Evolutionary conservation across 2,329 filamentous ascomycete genomes (phyloP).

Genomic region (Apiospora rasikravindrae): DNA sequence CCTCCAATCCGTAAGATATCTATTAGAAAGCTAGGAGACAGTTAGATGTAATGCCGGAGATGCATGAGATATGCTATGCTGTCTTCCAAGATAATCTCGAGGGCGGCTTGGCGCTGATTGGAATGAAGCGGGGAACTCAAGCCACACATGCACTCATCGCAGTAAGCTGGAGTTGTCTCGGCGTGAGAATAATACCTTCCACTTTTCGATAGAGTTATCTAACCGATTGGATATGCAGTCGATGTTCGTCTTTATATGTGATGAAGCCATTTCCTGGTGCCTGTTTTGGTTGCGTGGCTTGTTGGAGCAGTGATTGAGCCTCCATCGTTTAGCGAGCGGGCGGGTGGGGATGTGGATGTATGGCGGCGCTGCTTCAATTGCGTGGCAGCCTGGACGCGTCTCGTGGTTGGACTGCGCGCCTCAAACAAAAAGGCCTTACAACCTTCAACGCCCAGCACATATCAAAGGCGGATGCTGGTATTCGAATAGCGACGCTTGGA

Average conservation of each 20-base stretch:
- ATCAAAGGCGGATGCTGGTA: neutral
- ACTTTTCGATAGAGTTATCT: neutral
- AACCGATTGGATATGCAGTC: neutral
- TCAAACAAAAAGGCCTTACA: neutral
- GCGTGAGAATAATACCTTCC: neutral
- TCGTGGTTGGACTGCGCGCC: neutral
- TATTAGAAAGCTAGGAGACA: neutral
- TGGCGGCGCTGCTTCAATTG: neutral
- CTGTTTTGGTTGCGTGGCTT: neutral
- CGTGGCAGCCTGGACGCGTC: neutral
- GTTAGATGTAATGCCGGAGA: neutral
- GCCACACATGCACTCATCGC: neutral
- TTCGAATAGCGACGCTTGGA: neutral
- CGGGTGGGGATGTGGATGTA: neutral
- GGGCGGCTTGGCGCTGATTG: neutral
- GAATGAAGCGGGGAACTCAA: neutral
- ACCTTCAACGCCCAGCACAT: neutral
- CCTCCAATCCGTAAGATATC: neutral
- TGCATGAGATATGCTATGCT: neutral
- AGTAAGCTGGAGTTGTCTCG: neutral
- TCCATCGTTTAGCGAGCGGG: neutral
- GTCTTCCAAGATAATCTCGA: neutral
- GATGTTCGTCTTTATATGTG: no score
- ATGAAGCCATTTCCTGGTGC: neutral
- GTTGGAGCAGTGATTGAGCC: neutral